These are phyloP conservation scores for Coemansia pectinata DNA, from an alignment of 192 early-diverging fungal genomes.

Conservation along the genomic window DNA sequence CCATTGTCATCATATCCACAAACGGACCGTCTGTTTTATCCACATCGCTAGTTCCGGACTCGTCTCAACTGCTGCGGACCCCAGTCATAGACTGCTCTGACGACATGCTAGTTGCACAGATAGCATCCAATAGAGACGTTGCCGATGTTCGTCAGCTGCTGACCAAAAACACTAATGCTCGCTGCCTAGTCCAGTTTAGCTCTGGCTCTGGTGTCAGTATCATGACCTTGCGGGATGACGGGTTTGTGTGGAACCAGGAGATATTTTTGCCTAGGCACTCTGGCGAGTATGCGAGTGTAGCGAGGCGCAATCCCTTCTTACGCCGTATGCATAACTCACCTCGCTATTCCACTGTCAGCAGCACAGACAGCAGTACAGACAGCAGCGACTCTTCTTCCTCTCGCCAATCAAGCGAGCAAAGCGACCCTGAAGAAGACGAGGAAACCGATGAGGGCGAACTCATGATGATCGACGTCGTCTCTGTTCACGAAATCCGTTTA, in stretches of 20 bases:
- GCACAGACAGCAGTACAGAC: not conserved
- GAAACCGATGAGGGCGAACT: conserved; percentile 10
- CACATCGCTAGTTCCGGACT: conserved; percentile 16
- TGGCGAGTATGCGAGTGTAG: conserved; percentile 19
- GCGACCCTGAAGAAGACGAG: not conserved
- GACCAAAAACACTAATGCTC: conserved; percentile 20
- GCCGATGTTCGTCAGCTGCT: conserved; percentile 24
- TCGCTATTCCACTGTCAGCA: not conserved
- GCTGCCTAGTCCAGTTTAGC: conserved; percentile 34
- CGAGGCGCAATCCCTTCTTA: conserved; percentile 40
- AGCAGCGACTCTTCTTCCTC: not conserved
- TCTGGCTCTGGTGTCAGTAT: conserved; percentile 16
- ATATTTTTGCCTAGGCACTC: conserved; percentile 25
- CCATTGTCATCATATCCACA: conserved; percentile 39
- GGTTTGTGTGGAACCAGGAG: conserved; percentile 48
- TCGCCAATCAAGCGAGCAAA: not conserved
- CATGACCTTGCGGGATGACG: conserved; percentile 42
- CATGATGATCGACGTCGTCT: conserved; percentile 22
- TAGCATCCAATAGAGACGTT: conserved; percentile 11
- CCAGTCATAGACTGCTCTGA: conserved; percentile 19
- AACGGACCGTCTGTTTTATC: conserved; percentile 37
- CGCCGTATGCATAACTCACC: conserved; percentile 15
- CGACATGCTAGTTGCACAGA: conserved; percentile 26
- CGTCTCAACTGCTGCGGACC: conserved; percentile 17
- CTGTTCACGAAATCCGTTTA: conserved; percentile 32